phyloP scores from a whole-genome alignment of 2,329 filamentous ascomycete genomes.

The Exophiala calicioides region DNA sequence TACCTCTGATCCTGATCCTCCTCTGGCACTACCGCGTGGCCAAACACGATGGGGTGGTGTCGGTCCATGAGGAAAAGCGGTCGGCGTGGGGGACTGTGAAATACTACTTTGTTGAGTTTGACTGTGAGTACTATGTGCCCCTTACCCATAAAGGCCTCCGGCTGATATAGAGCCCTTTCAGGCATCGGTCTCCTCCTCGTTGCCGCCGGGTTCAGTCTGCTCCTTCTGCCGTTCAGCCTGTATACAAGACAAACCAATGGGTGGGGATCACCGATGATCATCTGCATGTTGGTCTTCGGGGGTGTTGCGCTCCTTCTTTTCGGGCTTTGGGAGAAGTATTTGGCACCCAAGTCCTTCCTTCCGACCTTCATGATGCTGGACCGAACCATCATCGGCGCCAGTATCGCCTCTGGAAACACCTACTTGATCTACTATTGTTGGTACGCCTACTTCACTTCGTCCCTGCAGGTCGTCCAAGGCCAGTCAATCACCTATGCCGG shows the following conservation, averaged over 20 bases:
- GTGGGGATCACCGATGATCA: constrained; percentile 52
- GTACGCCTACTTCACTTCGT: constrained; percentile 55
- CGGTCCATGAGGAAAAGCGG: constrained; percentile 38
- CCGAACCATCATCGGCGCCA: constrained; percentile 54
- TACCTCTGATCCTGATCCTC: constrained; percentile 57
- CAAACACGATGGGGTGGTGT: constrained; percentile 53
- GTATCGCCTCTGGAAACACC: constrained; percentile 48
- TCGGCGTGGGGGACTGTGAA: constrained; percentile 44
- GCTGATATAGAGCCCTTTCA: constrained; percentile 58
- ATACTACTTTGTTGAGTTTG: constrained; percentile 61
- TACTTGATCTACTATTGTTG: constrained; percentile 53
- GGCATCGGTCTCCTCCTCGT: constrained; percentile 62
- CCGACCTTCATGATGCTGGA: constrained; percentile 51
- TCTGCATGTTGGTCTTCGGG: constrained; percentile 56
- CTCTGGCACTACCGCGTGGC: constrained; percentile 58
- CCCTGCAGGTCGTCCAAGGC: constrained; percentile 55
- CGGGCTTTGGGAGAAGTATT: constrained; percentile 54
- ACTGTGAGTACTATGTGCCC: constrained; percentile 42
- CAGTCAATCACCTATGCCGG: constrained; percentile 43
- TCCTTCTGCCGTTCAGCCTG: constrained; percentile 66
- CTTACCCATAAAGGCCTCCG: too few species aligned
- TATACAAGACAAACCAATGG: constrained; percentile 38
- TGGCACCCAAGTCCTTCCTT: constrained; percentile 55
- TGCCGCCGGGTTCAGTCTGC: constrained; percentile 59
- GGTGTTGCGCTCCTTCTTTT: constrained; percentile 55